Base-by-base conservation (phyloP, 2,329 filamentous ascomycete genomes). In the Leptodontidium sp. region DNA sequence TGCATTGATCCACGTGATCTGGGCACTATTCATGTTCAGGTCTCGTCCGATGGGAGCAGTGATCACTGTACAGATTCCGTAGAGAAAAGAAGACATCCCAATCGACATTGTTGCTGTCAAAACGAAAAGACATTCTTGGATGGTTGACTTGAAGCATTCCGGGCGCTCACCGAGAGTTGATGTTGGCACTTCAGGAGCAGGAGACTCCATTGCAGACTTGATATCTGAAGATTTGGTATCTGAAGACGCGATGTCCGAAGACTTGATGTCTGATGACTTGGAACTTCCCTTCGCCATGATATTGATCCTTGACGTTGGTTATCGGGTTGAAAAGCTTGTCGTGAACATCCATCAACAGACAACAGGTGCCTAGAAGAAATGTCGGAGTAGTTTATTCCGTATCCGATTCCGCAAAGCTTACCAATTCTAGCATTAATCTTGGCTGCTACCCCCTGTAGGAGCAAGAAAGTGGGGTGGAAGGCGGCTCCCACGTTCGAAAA, bases 1-100 rank as follows among this genome's bases (percentile, higher is more conserved):
- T 14, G 88, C 88, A 66, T 82, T 85, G 68, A 91, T 88, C 89
- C 90, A 91, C 1, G 89, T 90, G 50, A 91, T 86, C 75, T 92
- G 84, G 1, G 88, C 88, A 64, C 86, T 88, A 1, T 84, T 87
- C 89, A 92, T 91, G 49, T 82, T 75, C 65, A 91, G 77, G 69
- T 90, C 87, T 15, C 78, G 76, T 1, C 85, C 88, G 59, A 91
- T 88, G 62, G 86, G 86, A 0, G 86, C 86, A 1, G 88, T 88
- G 68, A 90, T 87, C 65, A 90, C 88, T 2, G 87, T 85, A 12
- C 86, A 84, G 4, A 84, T 81, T 9, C 89, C 90, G 1, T 81
- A 81, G 47, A 89, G 80, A 73, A 91, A 88, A 3, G 85, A 84
- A n/a, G 83, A 83, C 78, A 89, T 88, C 2, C 86, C 89, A 59